Percentiles rank a stretch among this genome's conserved stretches.
phyloP scores from a whole-genome alignment of 768 basidiomycete genomes.

The Termitomyces sp. region DNA sequence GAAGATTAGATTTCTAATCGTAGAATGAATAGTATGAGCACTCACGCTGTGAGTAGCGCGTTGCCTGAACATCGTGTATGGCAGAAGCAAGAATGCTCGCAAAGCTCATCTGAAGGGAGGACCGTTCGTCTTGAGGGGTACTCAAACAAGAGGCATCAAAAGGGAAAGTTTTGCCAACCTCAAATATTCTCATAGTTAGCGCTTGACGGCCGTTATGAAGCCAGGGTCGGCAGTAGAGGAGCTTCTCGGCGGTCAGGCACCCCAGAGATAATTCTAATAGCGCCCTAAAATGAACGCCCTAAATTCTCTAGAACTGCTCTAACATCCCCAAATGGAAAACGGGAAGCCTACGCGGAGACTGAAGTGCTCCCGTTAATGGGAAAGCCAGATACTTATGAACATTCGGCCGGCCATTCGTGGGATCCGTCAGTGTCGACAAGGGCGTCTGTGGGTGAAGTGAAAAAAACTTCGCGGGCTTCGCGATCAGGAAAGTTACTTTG shows the following conservation, averaged over 20 bases:
- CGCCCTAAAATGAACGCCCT: background rate
- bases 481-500: background rate
- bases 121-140: constrained; percentile 1
- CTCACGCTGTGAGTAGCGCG: constrained; percentile 45
- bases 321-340: background rate
- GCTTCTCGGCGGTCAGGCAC: background rate
- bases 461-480: background rate
- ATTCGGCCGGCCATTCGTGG: background rate
- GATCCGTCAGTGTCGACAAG: background rate
- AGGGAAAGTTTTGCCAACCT: background rate
- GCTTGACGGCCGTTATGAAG: constrained; percentile 2
- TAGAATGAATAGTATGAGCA: background rate
- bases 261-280: background rate
- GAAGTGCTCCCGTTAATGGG: background rate
- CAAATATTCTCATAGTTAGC: background rate
- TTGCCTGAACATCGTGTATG: constrained; percentile 37
- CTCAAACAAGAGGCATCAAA: constrained; percentile 8
- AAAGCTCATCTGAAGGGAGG: constrained; percentile 9
- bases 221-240: background rate
- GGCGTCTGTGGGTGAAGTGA: background rate
- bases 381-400: no score
- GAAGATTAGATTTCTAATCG: background rate
- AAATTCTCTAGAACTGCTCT: background rate
- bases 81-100: constrained; percentile 20
- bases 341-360: background rate